Base-by-base conservation (phyloP, 352 stramenopile species). In the Blastocystis sp. region DNA sequence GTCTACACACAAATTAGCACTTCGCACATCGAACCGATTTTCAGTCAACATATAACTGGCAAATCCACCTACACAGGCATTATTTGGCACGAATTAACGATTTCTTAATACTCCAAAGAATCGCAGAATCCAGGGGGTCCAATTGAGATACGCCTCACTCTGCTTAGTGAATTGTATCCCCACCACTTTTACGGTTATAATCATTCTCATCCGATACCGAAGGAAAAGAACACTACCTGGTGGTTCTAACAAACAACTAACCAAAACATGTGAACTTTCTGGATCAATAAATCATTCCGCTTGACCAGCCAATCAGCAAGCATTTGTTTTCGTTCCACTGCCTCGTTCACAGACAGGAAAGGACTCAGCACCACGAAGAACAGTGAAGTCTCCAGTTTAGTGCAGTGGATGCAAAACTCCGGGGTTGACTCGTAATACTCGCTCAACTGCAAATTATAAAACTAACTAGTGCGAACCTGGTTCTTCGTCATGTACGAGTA, bases 341-440 rank as follows among this genome's bases (percentile, higher is more conserved):
- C 47, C 7, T 81, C 70, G 6, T 24, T 20, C 0, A 81, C 43
- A 3, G n/a, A 30, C 47, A 81, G 34, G 30, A 47, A 81, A 3
- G 70, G 70, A 37, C 70, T 81, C 2, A 81, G 8, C 9, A 81
- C 70, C n/a, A 81, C 56, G 41, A 81, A 66, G n/a, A 47, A 81
- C 9, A 81, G 2, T 5, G 70, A 81, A 3, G 37, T 30, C 4
- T 37, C 39, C 18, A 24, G 16, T 37, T 62, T 64, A 13, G 70
- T 45, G 7, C 47, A 45, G 65, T 81, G 70, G 11, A 81, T 43
- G 18, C 54, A 30, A 30, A 30, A 66, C 8, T 81, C 54, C 9
- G 39, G 1, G 7, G 45, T 81, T 39, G 70, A 81, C 47, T 81
- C 47, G 30, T 65, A 81, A 37, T 65, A 81, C 43, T 81, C 70